Evolutionary conservation across 768 basidiomycete species (phyloP).

Genomic region (Phylloporus arenicola): DNA sequence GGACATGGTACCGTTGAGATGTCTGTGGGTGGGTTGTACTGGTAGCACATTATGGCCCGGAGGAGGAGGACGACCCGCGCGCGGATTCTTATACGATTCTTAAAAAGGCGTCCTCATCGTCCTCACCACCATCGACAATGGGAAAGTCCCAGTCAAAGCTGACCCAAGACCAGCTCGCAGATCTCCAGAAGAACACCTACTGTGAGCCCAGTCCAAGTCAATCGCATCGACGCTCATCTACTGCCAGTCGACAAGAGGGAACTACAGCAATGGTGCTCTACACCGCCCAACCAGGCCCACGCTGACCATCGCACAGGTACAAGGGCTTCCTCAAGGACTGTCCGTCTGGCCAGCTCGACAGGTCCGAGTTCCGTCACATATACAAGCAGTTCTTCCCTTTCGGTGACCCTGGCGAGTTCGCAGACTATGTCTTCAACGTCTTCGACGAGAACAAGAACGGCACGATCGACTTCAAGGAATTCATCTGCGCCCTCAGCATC

Average conservation of each 20-base stretch:
- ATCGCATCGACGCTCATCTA: conserved; percentile 17
- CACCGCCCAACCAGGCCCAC: conserved; percentile 12
- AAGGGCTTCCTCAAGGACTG: conserved; percentile 99
- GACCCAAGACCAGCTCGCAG: conserved; percentile 86
- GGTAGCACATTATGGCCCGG: conserved; percentile 58
- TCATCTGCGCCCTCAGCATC: conserved; percentile 95
- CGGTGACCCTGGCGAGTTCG: conserved; percentile 94
- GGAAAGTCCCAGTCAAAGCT: conserved; percentile 97
- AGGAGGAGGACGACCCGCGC: conserved; percentile 11
- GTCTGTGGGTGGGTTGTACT: conserved; percentile 59
- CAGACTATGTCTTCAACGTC: conserved; percentile 98
- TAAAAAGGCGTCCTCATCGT: conserved; percentile 28
- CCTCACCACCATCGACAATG: conserved; percentile 50
- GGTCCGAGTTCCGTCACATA: conserved; percentile 91
- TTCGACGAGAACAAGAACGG: conserved; percentile 94
- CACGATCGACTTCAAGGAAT: conserved; percentile 98
- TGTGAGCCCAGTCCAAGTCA: conserved; percentile 47
- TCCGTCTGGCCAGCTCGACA: conserved; percentile 94
- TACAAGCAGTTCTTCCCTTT: conserved; percentile 99
- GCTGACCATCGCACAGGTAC: conserved; percentile 56
- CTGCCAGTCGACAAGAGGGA: conserved; percentile 90
- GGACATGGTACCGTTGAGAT: conserved; percentile 65
- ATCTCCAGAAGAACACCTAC: conserved; percentile 97
- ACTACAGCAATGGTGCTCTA: conserved; percentile 81
- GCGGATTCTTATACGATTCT: conserved; percentile 30